Evolutionary conservation across 164 flowering plant genomes (phyloP).

Genomic region (Macadamia integrifolia): DNA sequence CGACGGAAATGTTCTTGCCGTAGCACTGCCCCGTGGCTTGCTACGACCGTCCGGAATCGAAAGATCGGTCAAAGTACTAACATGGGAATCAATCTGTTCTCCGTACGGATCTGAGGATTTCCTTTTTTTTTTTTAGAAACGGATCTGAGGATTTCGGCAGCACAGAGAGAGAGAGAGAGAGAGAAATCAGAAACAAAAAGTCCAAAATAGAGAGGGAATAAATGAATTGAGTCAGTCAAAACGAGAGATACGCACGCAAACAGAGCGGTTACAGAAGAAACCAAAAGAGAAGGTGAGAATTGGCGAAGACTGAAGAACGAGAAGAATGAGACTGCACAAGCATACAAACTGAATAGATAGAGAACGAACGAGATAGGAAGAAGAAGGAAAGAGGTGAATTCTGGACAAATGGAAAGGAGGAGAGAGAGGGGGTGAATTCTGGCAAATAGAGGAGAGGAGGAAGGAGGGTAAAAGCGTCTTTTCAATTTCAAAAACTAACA

Average conservation of each 20-base stretch:
- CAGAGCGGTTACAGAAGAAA: neutral
- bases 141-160: neutral
- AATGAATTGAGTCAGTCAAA: conserved; percentile 2
- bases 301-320: neutral
- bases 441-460: too few species aligned
- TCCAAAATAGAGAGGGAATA: neutral
- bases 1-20: conserved; percentile 47
- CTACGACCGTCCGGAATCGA: neutral
- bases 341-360: too few species aligned
- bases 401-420: too few species aligned
- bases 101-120: neutral
- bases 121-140: too few species aligned
- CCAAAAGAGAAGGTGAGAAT: conserved; percentile 4
- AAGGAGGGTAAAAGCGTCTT: too few species aligned
- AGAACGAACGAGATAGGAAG: neutral
- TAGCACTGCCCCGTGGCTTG: conserved; percentile 75
- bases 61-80: conserved; percentile 2
- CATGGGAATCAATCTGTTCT: conserved; percentile 1
- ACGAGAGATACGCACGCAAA: neutral
- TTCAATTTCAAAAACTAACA: too few species aligned
- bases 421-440: too few species aligned
- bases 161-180: neutral
- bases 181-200: neutral
- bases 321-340: neutral
- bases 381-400: too few species aligned